A percentile compares a stretch with the other conserved stretches of the same genome.
These are phyloP conservation scores for Starmerella vaccinii DNA, from an alignment of 805 yeast genomes.

Conservation along the genomic window DNA sequence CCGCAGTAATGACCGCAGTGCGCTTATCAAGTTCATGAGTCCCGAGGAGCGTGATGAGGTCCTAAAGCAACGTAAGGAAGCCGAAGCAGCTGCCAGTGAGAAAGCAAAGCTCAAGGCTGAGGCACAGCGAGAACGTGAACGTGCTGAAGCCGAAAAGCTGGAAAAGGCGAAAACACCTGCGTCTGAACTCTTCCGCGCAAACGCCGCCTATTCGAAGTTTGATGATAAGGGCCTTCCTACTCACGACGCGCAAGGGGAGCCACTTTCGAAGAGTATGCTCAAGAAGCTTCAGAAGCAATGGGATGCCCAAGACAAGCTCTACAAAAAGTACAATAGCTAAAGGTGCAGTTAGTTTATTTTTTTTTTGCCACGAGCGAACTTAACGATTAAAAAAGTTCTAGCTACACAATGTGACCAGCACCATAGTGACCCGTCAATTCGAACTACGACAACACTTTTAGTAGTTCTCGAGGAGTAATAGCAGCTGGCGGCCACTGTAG, in stretches of 20 bases:
- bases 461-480: no score
- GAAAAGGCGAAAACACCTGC: slow-evolving; percentile 69
- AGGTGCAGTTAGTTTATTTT: no score
- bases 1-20: slow-evolving; percentile 63
- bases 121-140: slow-evolving; percentile 21
- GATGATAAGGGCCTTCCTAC: slow-evolving; percentile 80
- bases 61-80: slow-evolving; percentile 45
- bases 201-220: slow-evolving; percentile 54
- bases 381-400: no score
- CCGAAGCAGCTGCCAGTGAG: slow-evolving; percentile 44
- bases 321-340: slow-evolving; percentile 45
- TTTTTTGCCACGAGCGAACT: no score
- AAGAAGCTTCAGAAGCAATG: slow-evolving; percentile 74
- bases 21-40: slow-evolving; percentile 71
- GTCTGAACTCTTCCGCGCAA: slow-evolving; percentile 47
- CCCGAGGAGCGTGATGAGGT: slow-evolving; percentile 59
- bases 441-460: no score
- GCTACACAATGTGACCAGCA: no score
- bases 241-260: slow-evolving; percentile 61
- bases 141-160: slow-evolving; percentile 47
- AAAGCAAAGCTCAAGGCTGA: slow-evolving; percentile 47
- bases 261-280: slow-evolving; percentile 66
- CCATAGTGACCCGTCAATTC: no score
- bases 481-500: no score
- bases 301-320: slow-evolving; percentile 71